Conservation (phyloP, 441 rosid species). For the Pelargonium cotyledonis region DNA sequence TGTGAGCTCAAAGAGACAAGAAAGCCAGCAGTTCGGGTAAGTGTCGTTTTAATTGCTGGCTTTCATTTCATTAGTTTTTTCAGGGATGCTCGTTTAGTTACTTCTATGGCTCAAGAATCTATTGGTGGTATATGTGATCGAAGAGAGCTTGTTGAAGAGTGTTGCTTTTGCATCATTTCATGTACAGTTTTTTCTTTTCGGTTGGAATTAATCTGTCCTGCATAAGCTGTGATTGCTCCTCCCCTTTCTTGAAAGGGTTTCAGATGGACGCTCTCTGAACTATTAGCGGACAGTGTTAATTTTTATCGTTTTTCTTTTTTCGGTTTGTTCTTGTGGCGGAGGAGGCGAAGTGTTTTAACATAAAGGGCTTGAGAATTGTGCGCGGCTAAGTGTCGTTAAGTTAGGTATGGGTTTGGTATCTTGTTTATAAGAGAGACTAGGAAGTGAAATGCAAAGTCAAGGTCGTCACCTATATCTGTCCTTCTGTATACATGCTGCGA, state of each 20-base stretch:
- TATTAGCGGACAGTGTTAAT: not conserved
- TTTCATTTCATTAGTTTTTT: constrained; percentile 33
- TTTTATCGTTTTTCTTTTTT: not conserved
- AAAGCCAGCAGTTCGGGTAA: constrained; percentile 55
- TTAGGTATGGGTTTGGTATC: not conserved
- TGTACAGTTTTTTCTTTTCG: not conserved
- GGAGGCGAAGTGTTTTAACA: not conserved
- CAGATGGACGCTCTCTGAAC: not conserved
- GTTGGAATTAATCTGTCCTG: not conserved
- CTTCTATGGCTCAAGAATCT: constrained; percentile 6
- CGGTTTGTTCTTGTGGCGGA: not conserved
- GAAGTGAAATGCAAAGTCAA: not conserved
- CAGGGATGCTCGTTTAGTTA: constrained; percentile 28
- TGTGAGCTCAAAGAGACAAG: constrained; percentile 13
- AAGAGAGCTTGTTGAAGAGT: too few species aligned
- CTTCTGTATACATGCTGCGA: not conserved
- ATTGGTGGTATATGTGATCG: too few species aligned
- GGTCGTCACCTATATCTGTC: not conserved
- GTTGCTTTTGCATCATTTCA: not conserved
- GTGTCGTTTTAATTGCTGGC: constrained; percentile 43
- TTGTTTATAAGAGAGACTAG: not conserved
- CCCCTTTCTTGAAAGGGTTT: not conserved
- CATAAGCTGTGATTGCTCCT: not conserved
- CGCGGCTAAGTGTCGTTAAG: too few species aligned
- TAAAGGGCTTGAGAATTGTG: too few species aligned